Base-by-base conservation (phyloP, 768 basidiomycete genomes). In the Boletus rex-veris region DNA sequence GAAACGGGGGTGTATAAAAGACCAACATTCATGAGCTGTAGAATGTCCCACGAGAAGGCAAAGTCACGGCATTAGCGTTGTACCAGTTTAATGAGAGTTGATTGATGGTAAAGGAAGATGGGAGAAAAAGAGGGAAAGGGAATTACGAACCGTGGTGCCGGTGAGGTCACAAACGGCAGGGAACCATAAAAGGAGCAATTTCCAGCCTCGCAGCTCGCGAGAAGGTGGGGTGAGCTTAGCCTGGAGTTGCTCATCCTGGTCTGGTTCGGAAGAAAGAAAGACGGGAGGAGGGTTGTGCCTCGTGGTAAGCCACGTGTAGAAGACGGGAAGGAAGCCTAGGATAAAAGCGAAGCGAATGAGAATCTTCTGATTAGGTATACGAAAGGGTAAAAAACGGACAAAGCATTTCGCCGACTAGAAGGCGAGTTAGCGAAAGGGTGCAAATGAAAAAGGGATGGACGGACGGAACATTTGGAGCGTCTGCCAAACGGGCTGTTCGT, bases 401-500 rank as follows among this genome's bases (percentile, higher is more conserved):
- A 67, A 93, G 81, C 84, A 95, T 91, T 75, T 98, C 95, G 69
- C 95, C 95, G 72, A 93, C 88, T 91, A 64, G 53, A 48, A 58
- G 70, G 66, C 74, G 70, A 59, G 76, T 80, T 60, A 74, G 57
- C n/a, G 53, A 16, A 44, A 35, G 40, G 50, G 48, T 45, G 56
- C 43, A 40, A 5, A 49, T 39, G 24, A 50, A 51, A 54, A 57
- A 64, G 51, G 46, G 58, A 57, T 43, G 42, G 41, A 80, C 87
- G 71, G 66, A 90, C 88, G 77, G 72, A 91, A 92, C 90, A 92
- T 93, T 71, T 91, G 89, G 38, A 92, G 79, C 14, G 84, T 91
- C 71, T 93, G 91, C 89, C 92, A 90, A 24, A 96, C 92, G 5
- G 93, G 94, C 69, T 98, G 96, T 65, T 98, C 94, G 69, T 90